Conservation (phyloP, 306 rosid species). For the Adenanthera pavonina region DNA sequence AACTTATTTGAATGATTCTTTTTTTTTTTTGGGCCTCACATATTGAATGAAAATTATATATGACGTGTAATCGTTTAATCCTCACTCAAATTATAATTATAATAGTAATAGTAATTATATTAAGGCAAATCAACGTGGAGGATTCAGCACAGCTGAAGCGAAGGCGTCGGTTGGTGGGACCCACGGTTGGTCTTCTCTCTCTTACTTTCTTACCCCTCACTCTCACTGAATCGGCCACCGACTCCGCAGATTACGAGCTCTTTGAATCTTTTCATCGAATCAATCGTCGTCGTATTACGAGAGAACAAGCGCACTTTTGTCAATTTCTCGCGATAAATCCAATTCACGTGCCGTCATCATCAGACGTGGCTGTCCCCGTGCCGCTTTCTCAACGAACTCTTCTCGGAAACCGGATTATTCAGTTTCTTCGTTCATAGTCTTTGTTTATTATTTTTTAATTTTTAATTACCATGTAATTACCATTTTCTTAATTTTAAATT, state of each 20-base stretch:
- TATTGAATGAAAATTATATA: too few species aligned
- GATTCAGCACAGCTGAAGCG: background rate
- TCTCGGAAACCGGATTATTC: background rate
- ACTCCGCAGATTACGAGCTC: background rate
- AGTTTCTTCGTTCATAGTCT: too few species aligned
- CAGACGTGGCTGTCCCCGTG: constrained; percentile 42
- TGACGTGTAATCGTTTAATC: background rate
- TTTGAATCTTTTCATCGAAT: background rate
- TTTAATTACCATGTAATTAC: background rate
- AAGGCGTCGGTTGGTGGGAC: constrained; percentile 25
- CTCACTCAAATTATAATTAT: background rate
- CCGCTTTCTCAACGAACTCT: constrained; percentile 21
- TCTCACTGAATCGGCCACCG: constrained; percentile 19
- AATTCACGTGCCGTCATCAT: constrained; percentile 20
- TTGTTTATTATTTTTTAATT: too few species aligned
- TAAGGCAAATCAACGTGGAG: background rate
- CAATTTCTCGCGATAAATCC: constrained; percentile 13
- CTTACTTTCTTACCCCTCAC: background rate
- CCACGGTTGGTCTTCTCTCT: constrained; percentile 2
- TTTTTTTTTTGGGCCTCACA: too few species aligned
- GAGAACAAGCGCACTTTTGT: background rate
- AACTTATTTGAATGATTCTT: too few species aligned
- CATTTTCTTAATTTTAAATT: background rate
- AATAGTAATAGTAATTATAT: background rate
- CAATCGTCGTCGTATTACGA: background rate